Base-by-base conservation (phyloP, 768 basidiomycete species). In the Boletus barrowsii region DNA sequence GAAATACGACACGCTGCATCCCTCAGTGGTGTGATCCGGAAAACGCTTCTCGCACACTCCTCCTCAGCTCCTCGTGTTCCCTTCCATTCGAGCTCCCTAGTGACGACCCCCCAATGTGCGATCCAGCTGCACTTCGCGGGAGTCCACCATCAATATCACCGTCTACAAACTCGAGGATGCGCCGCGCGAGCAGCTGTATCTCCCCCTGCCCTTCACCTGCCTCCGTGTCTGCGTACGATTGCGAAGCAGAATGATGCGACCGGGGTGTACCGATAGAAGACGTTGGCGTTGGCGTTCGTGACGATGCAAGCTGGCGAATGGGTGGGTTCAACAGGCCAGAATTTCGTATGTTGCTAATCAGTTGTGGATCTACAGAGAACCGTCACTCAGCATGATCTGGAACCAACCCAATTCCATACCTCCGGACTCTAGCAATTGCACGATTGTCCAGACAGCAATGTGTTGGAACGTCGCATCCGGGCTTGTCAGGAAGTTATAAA, bases 381-480 rank as follows among this genome's bases (percentile, higher is more conserved):
- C 11, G 8, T 58, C 32, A 51, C 46, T 44, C 5, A 32, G 13
- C 18, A 4, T 56, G 35, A 45, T 40, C 53, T 32, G 24, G 43
- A 29, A 42, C 15, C n/a, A 26, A 30, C 24, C 43, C 22, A 9
- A 18, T 1, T 2, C 60, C 76, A 41, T 60, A 90, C 89, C 91
- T 57, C 92, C 90, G n/a, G 96, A 96, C 69, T 99, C 97, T 26
- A 99, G 79, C 20, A 99, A 75, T 68, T 99, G 97, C 24, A 98
- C 95, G 61, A 98, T 95, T 0, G 97, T 98, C 97, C 97, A 99
- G 42, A 99, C 94, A 33, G 97, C 97, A 58, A 98, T 99, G 68
- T 99, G 97, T 71, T 98, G 95, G 87, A 99, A 99, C 1, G 97
- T 99, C 14, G 92, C 88, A 66, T 99, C 97, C 7, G 89, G 77